A percentile compares a stretch with the other conserved stretches of the same genome.
These are phyloP conservation scores for Cadophora sp. DNA, from an alignment of 2,329 filamentous ascomycete species.

Conservation along the genomic window DNA sequence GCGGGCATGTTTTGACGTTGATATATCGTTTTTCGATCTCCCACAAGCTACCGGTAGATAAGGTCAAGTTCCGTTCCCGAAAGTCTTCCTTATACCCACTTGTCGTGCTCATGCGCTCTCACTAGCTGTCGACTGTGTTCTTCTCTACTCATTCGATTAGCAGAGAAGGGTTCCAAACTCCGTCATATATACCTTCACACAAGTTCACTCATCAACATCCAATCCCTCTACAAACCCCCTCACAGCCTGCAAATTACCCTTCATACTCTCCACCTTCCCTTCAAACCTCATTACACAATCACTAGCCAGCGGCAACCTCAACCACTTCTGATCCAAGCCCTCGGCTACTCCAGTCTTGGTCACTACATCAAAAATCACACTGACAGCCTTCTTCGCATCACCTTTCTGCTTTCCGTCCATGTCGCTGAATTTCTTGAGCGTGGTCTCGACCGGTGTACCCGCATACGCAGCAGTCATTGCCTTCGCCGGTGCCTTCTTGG, in stretches of 20 bases:
- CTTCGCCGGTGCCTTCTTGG: neutral
- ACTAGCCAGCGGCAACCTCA: slow-evolving; percentile 16
- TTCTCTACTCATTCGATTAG: neutral
- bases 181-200: neutral
- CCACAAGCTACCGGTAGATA: too few relatives aligned
- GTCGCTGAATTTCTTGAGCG: neutral
- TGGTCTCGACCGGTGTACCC: neutral
- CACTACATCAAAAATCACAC: slow-evolving; percentile 18
- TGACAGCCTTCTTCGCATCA: slow-evolving; percentile 14
- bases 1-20: too few relatives aligned
- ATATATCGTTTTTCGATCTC: too few relatives aligned
- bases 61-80: too few relatives aligned
- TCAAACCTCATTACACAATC: slow-evolving; percentile 23
- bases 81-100: too few relatives aligned
- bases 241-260: slow-evolving; percentile 17
- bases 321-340: slow-evolving; percentile 9
- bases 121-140: too few relatives aligned
- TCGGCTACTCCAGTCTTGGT: slow-evolving; percentile 26
- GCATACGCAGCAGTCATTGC: neutral
- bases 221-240: slow-evolving; percentile 6
- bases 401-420: slow-evolving; percentile 12
- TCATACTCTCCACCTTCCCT: slow-evolving; percentile 19
- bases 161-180: neutral
- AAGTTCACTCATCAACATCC: slow-evolving; percentile 8
- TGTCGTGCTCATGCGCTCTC: too few relatives aligned